Evolutionary conservation across 139 green algal species (phyloP), one percentile per base, ranked within the genome.

Genomic region (Coccomyxa sp.): DNA sequence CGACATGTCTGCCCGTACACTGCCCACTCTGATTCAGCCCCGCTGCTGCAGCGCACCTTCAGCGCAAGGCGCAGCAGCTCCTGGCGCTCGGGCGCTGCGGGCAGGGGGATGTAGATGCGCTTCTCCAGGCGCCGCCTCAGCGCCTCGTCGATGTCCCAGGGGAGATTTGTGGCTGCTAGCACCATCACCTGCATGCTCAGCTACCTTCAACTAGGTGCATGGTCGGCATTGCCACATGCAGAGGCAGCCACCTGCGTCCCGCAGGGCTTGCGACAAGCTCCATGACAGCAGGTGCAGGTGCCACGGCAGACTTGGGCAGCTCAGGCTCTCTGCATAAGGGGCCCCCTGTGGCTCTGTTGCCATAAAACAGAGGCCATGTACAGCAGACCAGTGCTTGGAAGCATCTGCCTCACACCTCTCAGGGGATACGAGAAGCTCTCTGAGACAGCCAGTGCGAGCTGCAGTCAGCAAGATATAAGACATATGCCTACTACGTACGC

Each of bases 81-180:
- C 70, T 84, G 55, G 35, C 95, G 86, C 80, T 94, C 92, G 8
- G 86, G 82, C 7, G 55, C 12, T 12, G 73, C 86, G 8, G 95
- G 95, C 76, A 98, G 90, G 6, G 92, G 90, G 85, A 98, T 98
- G 88, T 97, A 98, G 70, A 98, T 94, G 55, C 95, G 89, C 89
- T 98, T 98, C 88, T 97, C 94, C 73, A 98, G 81, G 18, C 94
- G 87, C 39, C 94, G 84, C 70, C 92, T 82, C 85, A 98, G 86
- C 8, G 94, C 95, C 84, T 98, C 95, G 70, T 98, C 95, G 24
- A 98, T 90, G 83, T 98, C 92, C 95, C 94, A 98, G 7, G 95
- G 95, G 83, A 96, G 97, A 89, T 98, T 98, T 55, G 95, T 98
- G 68, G 95, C 95, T 0, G 94, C 95, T 58, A 98, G 89, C 73